Conservation (phyloP, 495 filamentous ascomycete species). For the Evansstolkia leycettana region DNA sequence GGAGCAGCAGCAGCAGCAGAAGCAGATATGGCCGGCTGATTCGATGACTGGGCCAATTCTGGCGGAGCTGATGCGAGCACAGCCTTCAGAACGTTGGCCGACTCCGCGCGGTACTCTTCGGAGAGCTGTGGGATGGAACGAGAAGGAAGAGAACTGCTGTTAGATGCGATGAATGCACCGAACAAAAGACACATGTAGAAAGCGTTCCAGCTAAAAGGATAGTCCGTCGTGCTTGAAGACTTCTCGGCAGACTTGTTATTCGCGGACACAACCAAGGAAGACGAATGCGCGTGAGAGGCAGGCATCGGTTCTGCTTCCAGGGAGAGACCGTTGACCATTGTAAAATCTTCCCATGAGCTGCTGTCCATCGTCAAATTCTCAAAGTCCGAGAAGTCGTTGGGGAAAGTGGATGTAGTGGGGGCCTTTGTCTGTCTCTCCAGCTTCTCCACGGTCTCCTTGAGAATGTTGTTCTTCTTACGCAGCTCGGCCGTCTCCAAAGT, state of each 20-base stretch:
- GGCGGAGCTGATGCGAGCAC: slow-evolving; percentile 57
- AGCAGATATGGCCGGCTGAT: slow-evolving; percentile 11
- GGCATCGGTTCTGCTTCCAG: slow-evolving; percentile 32
- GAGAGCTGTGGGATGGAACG: slow-evolving; percentile 69
- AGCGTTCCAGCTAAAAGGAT: slow-evolving; percentile 45
- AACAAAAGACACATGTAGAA: slow-evolving; percentile 81
- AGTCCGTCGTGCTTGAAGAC: slow-evolving; percentile 48
- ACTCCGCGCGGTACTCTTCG: slow-evolving; percentile 86
- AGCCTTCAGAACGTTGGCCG: slow-evolving; percentile 77
- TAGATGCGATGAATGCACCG: slow-evolving; percentile 92
- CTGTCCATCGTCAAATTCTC: slow-evolving; percentile 70
- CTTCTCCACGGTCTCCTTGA: slow-evolving; percentile 75
- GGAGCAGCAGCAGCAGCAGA: slow-evolving; percentile 24
- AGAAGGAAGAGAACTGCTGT: slow-evolving; percentile 47
- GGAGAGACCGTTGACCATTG: slow-evolving; percentile 49
- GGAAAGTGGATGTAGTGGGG: slow-evolving; percentile 43
- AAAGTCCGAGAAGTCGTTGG: slow-evolving; percentile 65
- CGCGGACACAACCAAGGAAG: slow-evolving; percentile 10
- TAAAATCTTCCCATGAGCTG: slow-evolving; percentile 66
- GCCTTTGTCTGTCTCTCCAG: slow-evolving; percentile 56
- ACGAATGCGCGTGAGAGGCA: slow-evolving; percentile 8
- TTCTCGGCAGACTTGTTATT: slow-evolving; percentile 50
- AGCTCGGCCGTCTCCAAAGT: slow-evolving; percentile 90
- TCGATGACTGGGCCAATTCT: slow-evolving; percentile 16
- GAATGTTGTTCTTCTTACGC: slow-evolving; percentile 86